Conservation (phyloP, 805 yeast species). For the Cyberlindnera petersonii region DNA sequence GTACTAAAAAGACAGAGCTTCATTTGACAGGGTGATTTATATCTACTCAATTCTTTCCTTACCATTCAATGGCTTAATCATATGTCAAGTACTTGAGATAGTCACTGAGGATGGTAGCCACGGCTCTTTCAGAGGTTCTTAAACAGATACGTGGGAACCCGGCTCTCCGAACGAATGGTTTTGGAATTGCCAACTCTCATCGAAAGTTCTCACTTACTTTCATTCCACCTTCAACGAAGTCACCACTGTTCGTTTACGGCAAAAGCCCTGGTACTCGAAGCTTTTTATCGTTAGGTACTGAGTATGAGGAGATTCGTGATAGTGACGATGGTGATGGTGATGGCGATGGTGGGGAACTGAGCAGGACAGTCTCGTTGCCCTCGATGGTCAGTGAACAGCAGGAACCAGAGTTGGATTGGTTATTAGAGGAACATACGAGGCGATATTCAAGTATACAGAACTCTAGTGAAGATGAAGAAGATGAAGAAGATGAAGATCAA, state of each 20-base stretch:
- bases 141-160: constrained; percentile 32
- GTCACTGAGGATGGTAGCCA: constrained; percentile 22
- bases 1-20: too few relatives aligned
- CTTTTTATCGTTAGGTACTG: constrained; percentile 37
- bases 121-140: constrained; percentile 16
- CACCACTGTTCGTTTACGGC: constrained; percentile 35
- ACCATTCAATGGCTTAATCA: too few relatives aligned
- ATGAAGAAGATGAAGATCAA: constrained; percentile 18
- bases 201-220: constrained; percentile 35
- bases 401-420: constrained; percentile 37
- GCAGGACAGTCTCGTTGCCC: constrained; percentile 39
- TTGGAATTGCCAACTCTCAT: constrained; percentile 40
- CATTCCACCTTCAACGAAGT: constrained; percentile 38
- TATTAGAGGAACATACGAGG: constrained; percentile 37
- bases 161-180: constrained; percentile 37
- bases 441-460: constrained; percentile 31
- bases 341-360: constrained; percentile 35
- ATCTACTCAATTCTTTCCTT: too few relatives aligned
- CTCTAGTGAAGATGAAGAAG: constrained; percentile 18
- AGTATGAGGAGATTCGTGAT: constrained; percentile 28
- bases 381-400: constrained; percentile 30
- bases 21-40: too few relatives aligned
- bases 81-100: too few relatives aligned
- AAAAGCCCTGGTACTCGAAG: constrained; percentile 34
- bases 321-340: constrained; percentile 27